Conservation (phyloP, 2,329 filamentous ascomycete genomes). For the Pseudophaeomoniella oleicola region DNA sequence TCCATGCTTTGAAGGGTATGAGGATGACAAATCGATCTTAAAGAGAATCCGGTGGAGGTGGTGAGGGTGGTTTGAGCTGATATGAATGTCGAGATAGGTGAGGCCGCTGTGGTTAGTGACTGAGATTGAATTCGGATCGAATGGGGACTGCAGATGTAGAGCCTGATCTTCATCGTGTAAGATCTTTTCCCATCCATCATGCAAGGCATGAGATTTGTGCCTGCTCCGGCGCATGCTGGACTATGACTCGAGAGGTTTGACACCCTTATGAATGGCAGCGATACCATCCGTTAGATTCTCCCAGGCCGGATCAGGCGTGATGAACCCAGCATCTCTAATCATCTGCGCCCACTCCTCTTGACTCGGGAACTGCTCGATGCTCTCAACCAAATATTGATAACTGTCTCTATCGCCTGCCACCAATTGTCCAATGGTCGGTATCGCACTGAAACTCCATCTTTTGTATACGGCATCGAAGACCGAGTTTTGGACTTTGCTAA, state of each 20-base stretch:
- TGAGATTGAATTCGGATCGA: too few species aligned
- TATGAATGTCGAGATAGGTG: too few species aligned
- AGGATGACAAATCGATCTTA: too few species aligned
- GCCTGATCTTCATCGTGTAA: too few species aligned
- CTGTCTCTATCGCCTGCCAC: conserved; percentile 89
- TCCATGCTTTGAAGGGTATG: too few species aligned
- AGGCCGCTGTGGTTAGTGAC: too few species aligned
- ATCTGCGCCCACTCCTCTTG: conserved; percentile 43
- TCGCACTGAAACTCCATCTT: conserved; percentile 87
- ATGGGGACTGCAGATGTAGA: too few species aligned
- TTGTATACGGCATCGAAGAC: conserved; percentile 80
- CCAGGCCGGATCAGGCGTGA: conserved; percentile 67
- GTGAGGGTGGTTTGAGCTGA: too few species aligned
- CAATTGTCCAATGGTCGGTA: conserved; percentile 87
- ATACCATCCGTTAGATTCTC: conserved; percentile 87
- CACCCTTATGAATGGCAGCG: conserved; percentile 89
- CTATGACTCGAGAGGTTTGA: conserved; percentile 76
- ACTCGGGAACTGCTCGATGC: conserved; percentile 81
- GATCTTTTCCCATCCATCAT: too few species aligned
- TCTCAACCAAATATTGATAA: conserved; percentile 97
- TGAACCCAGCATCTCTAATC: conserved; percentile 56
- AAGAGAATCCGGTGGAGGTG: too few species aligned
- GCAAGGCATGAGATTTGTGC: too few species aligned
- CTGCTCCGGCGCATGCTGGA: too few species aligned
- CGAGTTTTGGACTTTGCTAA: conserved; percentile 68